These are phyloP conservation scores for Termitomyces sp. DNA, from an alignment of 768 basidiomycete species.

Conservation along the genomic window DNA sequence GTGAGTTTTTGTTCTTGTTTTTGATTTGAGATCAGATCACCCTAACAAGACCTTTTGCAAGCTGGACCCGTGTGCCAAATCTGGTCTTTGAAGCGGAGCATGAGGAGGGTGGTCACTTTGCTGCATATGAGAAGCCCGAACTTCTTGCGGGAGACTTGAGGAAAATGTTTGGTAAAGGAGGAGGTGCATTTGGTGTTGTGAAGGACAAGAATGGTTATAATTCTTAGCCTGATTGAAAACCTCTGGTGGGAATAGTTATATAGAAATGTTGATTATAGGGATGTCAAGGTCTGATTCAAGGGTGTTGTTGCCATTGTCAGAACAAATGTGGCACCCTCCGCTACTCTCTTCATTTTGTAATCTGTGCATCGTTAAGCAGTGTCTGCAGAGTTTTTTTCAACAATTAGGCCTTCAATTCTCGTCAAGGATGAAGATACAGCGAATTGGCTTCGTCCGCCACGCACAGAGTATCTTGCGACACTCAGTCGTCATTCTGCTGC, in stretches of 20 bases:
- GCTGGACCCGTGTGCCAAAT: conserved; percentile 36
- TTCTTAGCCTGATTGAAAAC: too few relatives aligned
- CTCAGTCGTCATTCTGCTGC: conserved; percentile 89
- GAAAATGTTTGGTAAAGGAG: conserved; percentile 35
- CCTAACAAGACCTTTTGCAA: conserved; percentile 12
- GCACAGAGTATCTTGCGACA: conserved; percentile 94
- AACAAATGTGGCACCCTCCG: too few relatives aligned
- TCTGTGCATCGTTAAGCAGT: too few relatives aligned
- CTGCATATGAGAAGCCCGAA: conserved; percentile 45
- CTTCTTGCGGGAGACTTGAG: conserved; percentile 32
- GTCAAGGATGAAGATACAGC: conserved; percentile 33
- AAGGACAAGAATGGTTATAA: too few relatives aligned
- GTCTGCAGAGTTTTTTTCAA: too few relatives aligned
- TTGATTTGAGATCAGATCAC: background rate
- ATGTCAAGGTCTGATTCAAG: too few relatives aligned
- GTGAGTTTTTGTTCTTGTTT: background rate
- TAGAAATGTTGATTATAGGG: too few relatives aligned
- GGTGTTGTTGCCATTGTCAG: too few relatives aligned
- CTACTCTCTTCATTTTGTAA: too few relatives aligned
- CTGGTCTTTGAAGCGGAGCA: conserved; percentile 46
- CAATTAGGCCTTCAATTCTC: conserved; percentile 50
- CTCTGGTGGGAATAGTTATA: too few relatives aligned
- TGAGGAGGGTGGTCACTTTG: conserved; percentile 53
- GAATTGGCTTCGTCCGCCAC: conserved; percentile 47
- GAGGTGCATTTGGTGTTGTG: too few relatives aligned